Conservation (phyloP, 2,329 filamentous ascomycete species). For the Emmonsiellopsis sp. region DNA sequence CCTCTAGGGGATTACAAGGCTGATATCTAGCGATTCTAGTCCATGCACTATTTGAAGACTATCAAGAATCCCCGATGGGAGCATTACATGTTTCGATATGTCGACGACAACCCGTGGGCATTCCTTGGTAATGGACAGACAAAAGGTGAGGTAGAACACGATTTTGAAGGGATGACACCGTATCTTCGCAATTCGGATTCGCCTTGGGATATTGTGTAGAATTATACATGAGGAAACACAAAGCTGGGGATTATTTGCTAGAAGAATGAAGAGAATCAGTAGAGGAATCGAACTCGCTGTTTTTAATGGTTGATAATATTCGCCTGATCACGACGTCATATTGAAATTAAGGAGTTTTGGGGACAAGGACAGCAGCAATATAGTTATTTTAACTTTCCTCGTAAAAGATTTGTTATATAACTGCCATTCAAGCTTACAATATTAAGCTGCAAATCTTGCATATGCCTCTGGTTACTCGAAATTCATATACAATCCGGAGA, state of each 20-base stretch:
- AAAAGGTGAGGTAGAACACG: slow-evolving; percentile 23
- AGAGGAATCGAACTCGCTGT: neutral
- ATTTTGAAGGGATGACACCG: neutral
- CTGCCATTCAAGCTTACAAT: no score
- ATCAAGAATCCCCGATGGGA: slow-evolving; percentile 28
- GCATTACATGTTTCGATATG: slow-evolving; percentile 25
- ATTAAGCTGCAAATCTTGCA: no score
- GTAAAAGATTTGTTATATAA: no score
- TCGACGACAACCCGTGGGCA: slow-evolving; percentile 30
- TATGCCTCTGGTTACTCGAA: no score
- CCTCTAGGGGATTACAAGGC: neutral
- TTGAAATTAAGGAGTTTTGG: no score
- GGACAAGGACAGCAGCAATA: no score
- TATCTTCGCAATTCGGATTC: neutral
- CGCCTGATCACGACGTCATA: no score
- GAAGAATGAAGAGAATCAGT: neutral
- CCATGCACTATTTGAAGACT: slow-evolving; percentile 20
- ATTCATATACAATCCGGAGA: no score
- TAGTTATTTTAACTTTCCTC: no score
- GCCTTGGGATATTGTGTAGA: neutral
- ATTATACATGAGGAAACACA: no score
- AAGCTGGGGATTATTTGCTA: neutral
- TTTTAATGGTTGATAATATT: no score
- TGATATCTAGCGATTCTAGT: slow-evolving; percentile 12
- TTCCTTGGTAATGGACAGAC: slow-evolving; percentile 37